Evolutionary conservation across 345 rosid species (phyloP).

Genomic region (Eucalyptus sp.): DNA sequence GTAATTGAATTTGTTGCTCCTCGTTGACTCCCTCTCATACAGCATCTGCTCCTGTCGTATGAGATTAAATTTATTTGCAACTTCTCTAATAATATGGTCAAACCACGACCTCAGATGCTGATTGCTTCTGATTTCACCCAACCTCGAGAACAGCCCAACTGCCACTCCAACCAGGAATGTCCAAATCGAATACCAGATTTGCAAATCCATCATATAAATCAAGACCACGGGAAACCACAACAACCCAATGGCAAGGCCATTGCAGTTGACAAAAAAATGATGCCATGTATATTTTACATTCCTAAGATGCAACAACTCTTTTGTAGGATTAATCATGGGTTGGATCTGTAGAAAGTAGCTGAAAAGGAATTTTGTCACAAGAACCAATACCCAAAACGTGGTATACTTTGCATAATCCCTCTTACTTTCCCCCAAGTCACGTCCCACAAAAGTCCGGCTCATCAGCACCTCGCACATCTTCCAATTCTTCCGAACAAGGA

Average conservation of each 20-base stretch:
- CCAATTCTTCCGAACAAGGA: constrained; percentile 61
- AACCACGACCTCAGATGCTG: constrained; percentile 76
- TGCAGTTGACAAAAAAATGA: constrained; percentile 19
- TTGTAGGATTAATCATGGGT: constrained; percentile 67
- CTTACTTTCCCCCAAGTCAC: constrained; percentile 75
- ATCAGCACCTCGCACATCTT: constrained; percentile 38
- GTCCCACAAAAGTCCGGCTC: constrained; percentile 61
- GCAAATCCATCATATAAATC: constrained; percentile 85
- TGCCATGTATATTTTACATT: constrained; percentile 41
- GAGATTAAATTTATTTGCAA: constrained; percentile 79
- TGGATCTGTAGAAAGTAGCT: constrained; percentile 80
- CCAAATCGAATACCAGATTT: constrained; percentile 66
- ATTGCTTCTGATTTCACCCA: constrained; percentile 88
- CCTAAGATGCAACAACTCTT: constrained; percentile 23
- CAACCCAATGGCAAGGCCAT: constrained; percentile 49
- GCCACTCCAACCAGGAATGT: constrained; percentile 75
- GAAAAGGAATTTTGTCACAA: constrained; percentile 63
- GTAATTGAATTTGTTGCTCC: background rate
- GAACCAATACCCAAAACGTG: constrained; percentile 57
- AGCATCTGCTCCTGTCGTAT: constrained; percentile 76
- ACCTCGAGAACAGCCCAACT: constrained; percentile 70
- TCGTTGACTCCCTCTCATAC: constrained; percentile 58
- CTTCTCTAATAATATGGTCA: constrained; percentile 60
- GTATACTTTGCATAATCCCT: constrained; percentile 56
- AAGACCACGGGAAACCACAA: constrained; percentile 73